Evolutionary conservation across 345 rosid genomes (phyloP).

Genomic region (Cardamine chenopodiifolia): DNA sequence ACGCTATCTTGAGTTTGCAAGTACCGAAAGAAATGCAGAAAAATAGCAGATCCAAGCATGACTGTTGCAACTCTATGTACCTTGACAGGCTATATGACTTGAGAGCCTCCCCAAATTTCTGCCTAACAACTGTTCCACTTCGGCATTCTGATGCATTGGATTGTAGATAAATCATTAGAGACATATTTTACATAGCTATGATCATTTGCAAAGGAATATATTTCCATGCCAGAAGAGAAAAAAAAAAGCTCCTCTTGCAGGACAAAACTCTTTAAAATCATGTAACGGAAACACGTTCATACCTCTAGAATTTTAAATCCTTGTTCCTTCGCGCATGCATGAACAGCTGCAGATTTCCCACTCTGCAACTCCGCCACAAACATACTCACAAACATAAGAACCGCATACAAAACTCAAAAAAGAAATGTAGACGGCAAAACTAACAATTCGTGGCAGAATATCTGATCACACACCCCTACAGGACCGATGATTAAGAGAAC

Average conservation of each 20-base stretch:
- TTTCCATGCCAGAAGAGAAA: conserved; percentile 1
- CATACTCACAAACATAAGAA: conserved; percentile 24
- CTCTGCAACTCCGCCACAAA: conserved; percentile 59
- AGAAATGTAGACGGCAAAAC: conserved; percentile 3
- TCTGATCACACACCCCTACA: conserved; percentile 53
- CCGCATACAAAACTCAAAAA: conserved; percentile 3
- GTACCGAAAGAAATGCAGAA: conserved; percentile 12
- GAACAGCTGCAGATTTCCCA: conserved; percentile 93
- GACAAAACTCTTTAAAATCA: not conserved
- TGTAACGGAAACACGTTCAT: conserved; percentile 20
- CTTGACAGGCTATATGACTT: conserved; percentile 67
- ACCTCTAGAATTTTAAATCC: conserved; percentile 94
- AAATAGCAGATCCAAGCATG: conserved; percentile 24
- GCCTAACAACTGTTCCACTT: conserved; percentile 76
- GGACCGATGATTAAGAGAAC: conserved; percentile 87
- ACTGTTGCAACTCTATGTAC: conserved; percentile 50
- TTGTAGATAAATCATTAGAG: conserved; percentile 43
- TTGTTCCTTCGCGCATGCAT: conserved; percentile 92
- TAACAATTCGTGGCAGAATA: conserved; percentile 27
- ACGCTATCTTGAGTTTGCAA: conserved; percentile 11
- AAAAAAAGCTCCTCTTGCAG: not conserved
- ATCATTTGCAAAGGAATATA: not conserved
- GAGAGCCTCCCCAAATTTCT: conserved; percentile 82
- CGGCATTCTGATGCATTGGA: conserved; percentile 89
- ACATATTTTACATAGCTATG: not conserved